Evolutionary conservation across 805 yeast genomes (phyloP).

Genomic region (Phaffomyces thermotolerans): DNA sequence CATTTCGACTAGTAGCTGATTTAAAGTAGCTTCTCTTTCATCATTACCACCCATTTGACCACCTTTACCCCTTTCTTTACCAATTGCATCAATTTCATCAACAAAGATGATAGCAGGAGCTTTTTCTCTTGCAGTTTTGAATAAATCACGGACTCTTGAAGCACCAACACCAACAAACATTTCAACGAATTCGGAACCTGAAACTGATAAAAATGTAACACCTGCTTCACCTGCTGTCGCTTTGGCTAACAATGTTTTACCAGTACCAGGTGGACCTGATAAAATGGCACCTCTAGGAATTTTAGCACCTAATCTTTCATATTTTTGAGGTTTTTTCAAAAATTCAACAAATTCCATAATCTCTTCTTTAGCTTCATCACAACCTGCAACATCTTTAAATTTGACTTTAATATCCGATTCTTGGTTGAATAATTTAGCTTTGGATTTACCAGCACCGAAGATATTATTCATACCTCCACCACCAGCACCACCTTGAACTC

Average conservation of each 20-base stretch:
- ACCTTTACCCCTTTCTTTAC: constrained; percentile 73
- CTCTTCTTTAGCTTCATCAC: constrained; percentile 91
- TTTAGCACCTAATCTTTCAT: constrained; percentile 85
- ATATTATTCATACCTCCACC: constrained; percentile 61
- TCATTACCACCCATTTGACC: constrained; percentile 78
- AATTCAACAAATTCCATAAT: constrained; percentile 93
- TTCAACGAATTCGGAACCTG: constrained; percentile 94
- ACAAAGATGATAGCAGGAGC: constrained; percentile 89
- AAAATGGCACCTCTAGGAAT: constrained; percentile 93
- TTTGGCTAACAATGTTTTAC: constrained; percentile 86
- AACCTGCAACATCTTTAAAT: constrained; percentile 90
- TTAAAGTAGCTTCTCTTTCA: constrained; percentile 88
- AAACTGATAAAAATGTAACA: constrained; percentile 85
- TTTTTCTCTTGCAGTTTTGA: constrained; percentile 80
- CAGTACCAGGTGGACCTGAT: constrained; percentile 96
- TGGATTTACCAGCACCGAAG: constrained; percentile 71
- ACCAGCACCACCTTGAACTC: constrained; percentile 35
- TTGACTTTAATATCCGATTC: constrained; percentile 76
- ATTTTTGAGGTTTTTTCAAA: constrained; percentile 75
- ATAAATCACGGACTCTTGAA: constrained; percentile 85
- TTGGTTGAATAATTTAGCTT: constrained; percentile 75
- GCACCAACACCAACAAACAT: constrained; percentile 98
- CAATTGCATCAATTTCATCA: constrained; percentile 95
- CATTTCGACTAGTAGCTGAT: constrained; percentile 91
- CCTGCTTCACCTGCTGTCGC: constrained; percentile 98